These are phyloP conservation scores for Mucor velutinosus DNA, from an alignment of 371 early-diverging fungal species.

Conservation along the genomic window DNA sequence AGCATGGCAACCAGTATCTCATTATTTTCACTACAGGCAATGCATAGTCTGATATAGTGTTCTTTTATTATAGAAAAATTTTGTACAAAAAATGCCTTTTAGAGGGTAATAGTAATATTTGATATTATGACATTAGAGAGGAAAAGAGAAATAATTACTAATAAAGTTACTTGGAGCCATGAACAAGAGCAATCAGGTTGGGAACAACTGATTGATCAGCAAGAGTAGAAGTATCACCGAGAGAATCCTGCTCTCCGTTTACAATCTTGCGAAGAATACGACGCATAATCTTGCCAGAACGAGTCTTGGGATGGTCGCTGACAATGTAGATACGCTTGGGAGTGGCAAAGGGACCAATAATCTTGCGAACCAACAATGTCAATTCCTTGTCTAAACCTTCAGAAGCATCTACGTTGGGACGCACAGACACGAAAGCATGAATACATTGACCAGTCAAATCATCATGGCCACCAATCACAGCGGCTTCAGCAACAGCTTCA, in stretches of 20 bases:
- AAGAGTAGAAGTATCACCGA: slow-evolving; percentile 87
- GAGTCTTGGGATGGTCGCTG: slow-evolving; percentile 94
- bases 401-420: slow-evolving; percentile 53
- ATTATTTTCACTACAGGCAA: too few relatives aligned
- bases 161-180: slow-evolving; percentile 19
- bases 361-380: slow-evolving; percentile 76
- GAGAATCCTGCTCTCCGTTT: slow-evolving; percentile 77
- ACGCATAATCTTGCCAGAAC: slow-evolving; percentile 96
- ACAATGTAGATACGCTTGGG: slow-evolving; percentile 86
- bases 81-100: slow-evolving; percentile 4
- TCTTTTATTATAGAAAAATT: background rate
- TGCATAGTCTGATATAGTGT: background rate
- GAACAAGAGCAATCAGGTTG: slow-evolving; percentile 24
- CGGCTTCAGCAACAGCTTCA: slow-evolving; percentile 89
- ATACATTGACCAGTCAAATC: slow-evolving; percentile 91
- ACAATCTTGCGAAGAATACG: slow-evolving; percentile 93
- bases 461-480: slow-evolving; percentile 91
- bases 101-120: background rate
- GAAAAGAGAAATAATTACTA: slow-evolving; percentile 2
- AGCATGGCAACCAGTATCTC: background rate
- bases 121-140: slow-evolving; percentile 3
- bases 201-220: slow-evolving; percentile 70
- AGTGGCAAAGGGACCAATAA: slow-evolving; percentile 94
- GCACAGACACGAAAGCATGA: slow-evolving; percentile 73
- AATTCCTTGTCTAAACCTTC: slow-evolving; percentile 64